Evolutionary conservation across 768 basidiomycete species (phyloP).

Genomic region (Lactifluus echinatus): DNA sequence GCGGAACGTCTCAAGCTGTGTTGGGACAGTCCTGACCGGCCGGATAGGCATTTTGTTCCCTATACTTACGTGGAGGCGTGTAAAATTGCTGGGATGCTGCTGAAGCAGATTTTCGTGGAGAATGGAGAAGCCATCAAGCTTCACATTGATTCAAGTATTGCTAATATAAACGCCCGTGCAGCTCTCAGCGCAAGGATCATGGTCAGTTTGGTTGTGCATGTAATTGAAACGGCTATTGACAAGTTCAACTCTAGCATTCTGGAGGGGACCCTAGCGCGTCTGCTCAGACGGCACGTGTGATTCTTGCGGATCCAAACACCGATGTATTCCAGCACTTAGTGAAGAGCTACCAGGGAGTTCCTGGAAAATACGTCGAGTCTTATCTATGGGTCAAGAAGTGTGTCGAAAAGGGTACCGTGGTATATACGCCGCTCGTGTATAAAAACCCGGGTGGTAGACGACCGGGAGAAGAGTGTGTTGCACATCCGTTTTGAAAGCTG

Average conservation of each 20-base stretch:
- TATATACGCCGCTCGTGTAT: conserved; percentile 69
- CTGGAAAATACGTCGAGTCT: conserved; percentile 71
- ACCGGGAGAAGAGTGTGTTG: conserved; percentile 68
- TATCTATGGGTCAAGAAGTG: conserved; percentile 82
- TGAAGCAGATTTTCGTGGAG: conserved; percentile 71
- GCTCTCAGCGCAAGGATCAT: conserved; percentile 62
- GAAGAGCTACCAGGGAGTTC: conserved; percentile 58
- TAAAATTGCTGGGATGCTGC: conserved; percentile 61
- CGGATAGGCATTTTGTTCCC: conserved; percentile 71
- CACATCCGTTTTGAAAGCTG: background rate
- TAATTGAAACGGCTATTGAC: background rate
- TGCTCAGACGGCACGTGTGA: conserved; percentile 61
- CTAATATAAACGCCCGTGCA: conserved; percentile 63
- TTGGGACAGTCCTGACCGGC: conserved; percentile 61
- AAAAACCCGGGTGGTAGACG: conserved; percentile 79
- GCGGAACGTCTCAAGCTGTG: conserved; percentile 68
- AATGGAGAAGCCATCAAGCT: conserved; percentile 57
- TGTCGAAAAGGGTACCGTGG: conserved; percentile 54
- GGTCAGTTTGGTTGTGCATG: conserved; percentile 31
- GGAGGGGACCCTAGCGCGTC: conserved; percentile 71
- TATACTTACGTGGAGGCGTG: conserved; percentile 81
- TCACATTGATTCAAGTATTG: conserved; percentile 76
- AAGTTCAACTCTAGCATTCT: conserved; percentile 47
- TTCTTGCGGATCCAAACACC: conserved; percentile 73
- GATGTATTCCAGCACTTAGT: conserved; percentile 68